Conservation (phyloP, 768 basidiomycete genomes). For the Leccinum rimulosum region DNA sequence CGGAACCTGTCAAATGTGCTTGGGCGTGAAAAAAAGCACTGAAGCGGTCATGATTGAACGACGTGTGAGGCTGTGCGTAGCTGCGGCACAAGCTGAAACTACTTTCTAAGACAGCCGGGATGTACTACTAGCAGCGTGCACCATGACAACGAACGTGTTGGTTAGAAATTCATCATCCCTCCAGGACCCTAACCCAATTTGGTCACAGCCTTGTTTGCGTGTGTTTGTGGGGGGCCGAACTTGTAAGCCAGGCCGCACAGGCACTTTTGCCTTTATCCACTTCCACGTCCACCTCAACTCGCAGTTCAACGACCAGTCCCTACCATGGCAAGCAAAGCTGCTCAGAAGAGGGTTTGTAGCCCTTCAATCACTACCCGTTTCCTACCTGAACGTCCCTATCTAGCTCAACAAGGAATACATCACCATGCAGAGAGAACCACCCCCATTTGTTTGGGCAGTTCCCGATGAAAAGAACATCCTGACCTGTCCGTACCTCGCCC, state of each 20-base stretch:
- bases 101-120: not conserved
- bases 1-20: not conserved
- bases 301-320: not conserved
- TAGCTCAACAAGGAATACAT: slow-evolving; percentile 88
- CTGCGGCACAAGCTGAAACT: not conserved
- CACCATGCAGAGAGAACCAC: slow-evolving; percentile 88
- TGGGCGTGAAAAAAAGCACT: slow-evolving; percentile 1
- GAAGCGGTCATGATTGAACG: not conserved
- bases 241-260: slow-evolving; percentile 20
- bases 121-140: not conserved
- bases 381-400: slow-evolving; percentile 1
- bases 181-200: slow-evolving; percentile 14
- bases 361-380: slow-evolving; percentile 10
- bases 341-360: slow-evolving; percentile 70
- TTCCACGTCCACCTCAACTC: slow-evolving; percentile 15
- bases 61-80: slow-evolving; percentile 5
- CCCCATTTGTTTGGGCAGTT: slow-evolving; percentile 92
- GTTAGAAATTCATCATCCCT: slow-evolving; percentile 8
- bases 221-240: slow-evolving; percentile 27
- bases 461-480: slow-evolving; percentile 98
- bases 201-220: slow-evolving; percentile 13
- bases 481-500: slow-evolving; percentile 62
- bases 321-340: slow-evolving; percentile 80
- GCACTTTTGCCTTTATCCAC: slow-evolving; percentile 24
- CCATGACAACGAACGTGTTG: slow-evolving; percentile 14